These are phyloP conservation scores for Colletotrichum sp. DNA, from an alignment of 2,329 filamentous ascomycete genomes.

Conservation along the genomic window DNA sequence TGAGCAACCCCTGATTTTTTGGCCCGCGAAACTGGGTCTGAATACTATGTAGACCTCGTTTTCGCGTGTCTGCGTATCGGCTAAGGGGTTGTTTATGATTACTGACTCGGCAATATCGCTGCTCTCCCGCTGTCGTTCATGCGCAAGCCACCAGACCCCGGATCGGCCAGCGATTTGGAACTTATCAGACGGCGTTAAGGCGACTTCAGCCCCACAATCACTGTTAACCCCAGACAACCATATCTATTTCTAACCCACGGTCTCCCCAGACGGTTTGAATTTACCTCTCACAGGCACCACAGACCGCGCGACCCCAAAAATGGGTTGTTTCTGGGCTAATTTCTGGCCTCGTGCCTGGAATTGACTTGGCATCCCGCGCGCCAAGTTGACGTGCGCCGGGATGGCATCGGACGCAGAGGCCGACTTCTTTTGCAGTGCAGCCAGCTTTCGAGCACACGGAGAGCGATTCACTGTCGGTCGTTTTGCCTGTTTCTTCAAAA, in stretches of 20 bases:
- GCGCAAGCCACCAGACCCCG: background rate
- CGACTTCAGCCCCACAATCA: background rate
- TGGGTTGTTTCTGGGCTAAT: background rate
- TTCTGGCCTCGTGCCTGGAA: background rate
- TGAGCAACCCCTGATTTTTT: background rate
- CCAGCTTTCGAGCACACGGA: background rate
- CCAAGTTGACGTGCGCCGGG: background rate
- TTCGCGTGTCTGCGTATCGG: background rate
- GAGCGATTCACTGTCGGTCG: background rate
- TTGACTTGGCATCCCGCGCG: background rate
- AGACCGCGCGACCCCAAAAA: background rate
- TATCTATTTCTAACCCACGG: background rate
- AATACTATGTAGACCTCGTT: background rate
- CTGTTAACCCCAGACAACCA: background rate
- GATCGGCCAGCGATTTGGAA: background rate
- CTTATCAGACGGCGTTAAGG: conserved; percentile 9
- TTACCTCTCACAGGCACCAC: conserved; percentile 6
- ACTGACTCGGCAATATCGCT: conserved; percentile 12
- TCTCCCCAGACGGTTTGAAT: background rate
- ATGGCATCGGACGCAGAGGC: background rate
- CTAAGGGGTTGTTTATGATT: background rate
- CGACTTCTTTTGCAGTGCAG: background rate
- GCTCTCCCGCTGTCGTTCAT: conserved; percentile 4
- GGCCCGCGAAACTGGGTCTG: background rate
- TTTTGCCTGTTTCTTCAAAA: background rate